phyloP scores from a whole-genome alignment of 1,139 yeast species.

The Scheffersomyces insectosa region DNA sequence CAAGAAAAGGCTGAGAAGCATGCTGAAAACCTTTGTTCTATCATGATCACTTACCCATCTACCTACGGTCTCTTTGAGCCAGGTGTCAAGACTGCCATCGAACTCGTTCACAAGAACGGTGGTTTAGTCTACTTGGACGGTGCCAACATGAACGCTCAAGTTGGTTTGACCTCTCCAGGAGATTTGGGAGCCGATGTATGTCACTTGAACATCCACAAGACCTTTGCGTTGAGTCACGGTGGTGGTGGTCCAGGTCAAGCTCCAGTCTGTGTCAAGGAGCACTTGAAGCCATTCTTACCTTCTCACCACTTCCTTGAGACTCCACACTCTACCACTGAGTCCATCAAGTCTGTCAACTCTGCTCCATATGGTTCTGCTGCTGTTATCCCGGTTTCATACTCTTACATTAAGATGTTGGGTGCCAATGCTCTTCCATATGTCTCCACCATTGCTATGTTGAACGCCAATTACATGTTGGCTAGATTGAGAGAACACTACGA shows the following conservation, averaged over 20 bases:
- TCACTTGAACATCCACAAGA: conserved; percentile 93
- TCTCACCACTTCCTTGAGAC: conserved; percentile 65
- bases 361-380: conserved; percentile 97
- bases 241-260: conserved; percentile 99
- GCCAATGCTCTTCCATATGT: conserved; percentile 80
- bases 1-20: conserved; percentile 71
- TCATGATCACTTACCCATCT: conserved; percentile 97
- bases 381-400: conserved; percentile 88
- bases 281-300: conserved; percentile 82
- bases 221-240: conserved; percentile 97
- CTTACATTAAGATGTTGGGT: conserved; percentile 94
- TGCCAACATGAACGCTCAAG: conserved; percentile 99
- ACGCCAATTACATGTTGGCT: conserved; percentile 93
- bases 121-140: conserved; percentile 98
- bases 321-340: conserved; percentile 52
- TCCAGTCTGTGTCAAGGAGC: conserved; percentile 90
- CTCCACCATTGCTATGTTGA: conserved; percentile 85
- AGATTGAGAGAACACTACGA: conserved; percentile 70
- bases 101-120: conserved; percentile 78
- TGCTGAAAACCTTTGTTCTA: conserved; percentile 73
- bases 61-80: conserved; percentile 97
- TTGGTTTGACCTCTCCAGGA: conserved; percentile 96
- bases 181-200: conserved; percentile 99
- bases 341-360: conserved; percentile 80
- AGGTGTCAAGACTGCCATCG: conserved; percentile 80